Base-by-base conservation (phyloP, 768 basidiomycete species). In the Suillus occidentalis region DNA sequence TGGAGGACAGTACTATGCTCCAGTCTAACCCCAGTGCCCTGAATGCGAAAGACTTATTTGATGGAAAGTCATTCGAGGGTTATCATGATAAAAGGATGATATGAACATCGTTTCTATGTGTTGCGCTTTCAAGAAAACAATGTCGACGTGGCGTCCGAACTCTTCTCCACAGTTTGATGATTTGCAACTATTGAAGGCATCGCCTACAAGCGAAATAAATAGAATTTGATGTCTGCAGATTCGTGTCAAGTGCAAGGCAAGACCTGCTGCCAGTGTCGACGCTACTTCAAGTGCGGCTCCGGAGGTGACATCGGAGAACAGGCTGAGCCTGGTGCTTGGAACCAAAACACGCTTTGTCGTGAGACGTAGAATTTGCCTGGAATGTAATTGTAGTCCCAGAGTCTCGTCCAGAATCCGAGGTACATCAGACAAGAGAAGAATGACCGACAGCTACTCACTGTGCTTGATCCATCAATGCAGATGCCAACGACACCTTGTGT, bases 401-500 rank as follows among this genome's bases (percentile, higher is more conserved):
- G 73, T 73, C 43, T 80, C 78, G 39, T 80, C 83, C 5, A 79
- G 79, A 45, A 85, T 72, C 18, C 86, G 78, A 5, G 82, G 78
- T 25, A 77, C 85, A 68, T 89, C 84, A 4, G 88, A 88, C 73
- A 90, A 91, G 40, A 90, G 81, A 31, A 83, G 78, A 64, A 89
- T 89, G 45, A 73, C 73, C 14, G 86, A 82, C 5, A 73, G 73
- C 6, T 82, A 79, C 18, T 83, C 75, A 49, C 68, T 65, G 66
- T 82, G 76, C 63, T 78, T 79, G 75, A 86, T 85, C 86, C 82
- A 68, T 83, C 79, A 70, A 89, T 82, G 72, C 81, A 84, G 47
- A 87, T 83, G 7, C 83, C 85, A 59, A 87, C 78, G 7, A 85
- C 81, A 14, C 83, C 85, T 70, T 85, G 79, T 1, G 83, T 85